A percentile compares a stretch with the other conserved stretches of the same genome.
Conservation (phyloP, 306 rosid species). For the Biancaea sappan region DNA sequence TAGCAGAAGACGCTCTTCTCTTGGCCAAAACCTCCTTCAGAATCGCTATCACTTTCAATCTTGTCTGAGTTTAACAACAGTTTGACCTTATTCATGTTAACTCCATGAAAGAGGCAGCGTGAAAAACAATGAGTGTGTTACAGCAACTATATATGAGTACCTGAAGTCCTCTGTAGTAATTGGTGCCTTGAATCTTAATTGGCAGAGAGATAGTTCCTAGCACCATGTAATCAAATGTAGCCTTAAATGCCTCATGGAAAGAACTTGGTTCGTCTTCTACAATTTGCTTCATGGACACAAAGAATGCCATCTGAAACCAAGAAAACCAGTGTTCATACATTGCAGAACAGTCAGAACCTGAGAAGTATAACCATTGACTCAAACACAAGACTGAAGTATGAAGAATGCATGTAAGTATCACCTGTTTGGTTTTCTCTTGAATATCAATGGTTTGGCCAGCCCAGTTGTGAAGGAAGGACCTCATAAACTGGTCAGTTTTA, state of each 20-base stretch:
- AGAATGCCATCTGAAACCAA: conserved; percentile 66
- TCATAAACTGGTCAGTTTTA: conserved; percentile 56
- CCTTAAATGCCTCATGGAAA: conserved; percentile 44
- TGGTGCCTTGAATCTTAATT: conserved; percentile 73
- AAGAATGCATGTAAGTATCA: conserved; percentile 1
- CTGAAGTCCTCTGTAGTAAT: conserved; percentile 60
- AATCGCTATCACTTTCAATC: conserved; percentile 47
- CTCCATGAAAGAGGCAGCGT: not conserved
- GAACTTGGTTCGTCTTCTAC: conserved; percentile 54
- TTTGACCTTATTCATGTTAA: not conserved
- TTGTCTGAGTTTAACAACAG: conserved; percentile 43
- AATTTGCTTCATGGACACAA: conserved; percentile 56
- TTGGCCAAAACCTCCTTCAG: conserved; percentile 49
- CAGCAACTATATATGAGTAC: conserved; percentile 40
- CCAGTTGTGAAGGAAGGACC: conserved; percentile 60
- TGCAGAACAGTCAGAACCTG: not conserved
- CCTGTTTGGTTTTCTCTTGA: conserved; percentile 78
- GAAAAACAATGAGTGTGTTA: not conserved
- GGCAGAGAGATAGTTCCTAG: conserved; percentile 71
- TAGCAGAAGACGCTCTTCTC: conserved; percentile 53
- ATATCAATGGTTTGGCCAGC: conserved; percentile 53
- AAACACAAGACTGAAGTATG: not conserved
- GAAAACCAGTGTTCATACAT: not conserved
- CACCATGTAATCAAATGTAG: conserved; percentile 57
- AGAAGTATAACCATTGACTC: not conserved